Evolutionary conservation across 2,329 filamentous ascomycete genomes (phyloP).

Genomic region (Chrysosporium queenslandicum): DNA sequence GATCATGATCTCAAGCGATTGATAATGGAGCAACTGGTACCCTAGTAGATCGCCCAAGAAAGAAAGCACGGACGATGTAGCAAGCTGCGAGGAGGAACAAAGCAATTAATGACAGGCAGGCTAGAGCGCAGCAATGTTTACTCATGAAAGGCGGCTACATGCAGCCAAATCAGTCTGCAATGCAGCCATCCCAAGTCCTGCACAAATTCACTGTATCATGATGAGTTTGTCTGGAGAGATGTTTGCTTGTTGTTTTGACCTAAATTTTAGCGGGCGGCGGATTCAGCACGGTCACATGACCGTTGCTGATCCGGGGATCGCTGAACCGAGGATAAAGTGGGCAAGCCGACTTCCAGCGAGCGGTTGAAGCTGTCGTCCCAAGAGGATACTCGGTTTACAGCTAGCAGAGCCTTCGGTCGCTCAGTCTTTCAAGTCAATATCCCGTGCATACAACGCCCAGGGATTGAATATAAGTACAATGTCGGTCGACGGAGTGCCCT

Average conservation of each 20-base stretch:
- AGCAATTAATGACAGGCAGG: background rate
- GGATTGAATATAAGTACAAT: conserved; percentile 1
- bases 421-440: background rate
- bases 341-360: background rate
- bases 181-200: too few relatives aligned
- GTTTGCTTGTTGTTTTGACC: background rate
- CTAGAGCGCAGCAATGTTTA: background rate
- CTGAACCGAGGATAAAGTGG: background rate
- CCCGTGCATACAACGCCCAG: background rate
- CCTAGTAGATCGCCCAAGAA: background rate
- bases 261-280: too few relatives aligned
- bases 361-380: too few relatives aligned
- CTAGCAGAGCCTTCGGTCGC: background rate
- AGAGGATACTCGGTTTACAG: background rate
- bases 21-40: too few relatives aligned
- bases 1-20: background rate
- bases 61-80: background rate
- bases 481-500: conserved; percentile 23
- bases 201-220: too few relatives aligned
- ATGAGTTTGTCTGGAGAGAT: background rate
- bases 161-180: too few relatives aligned
- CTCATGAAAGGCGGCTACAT: background rate
- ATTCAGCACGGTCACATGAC: too few relatives aligned
- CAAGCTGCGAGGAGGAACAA: background rate
- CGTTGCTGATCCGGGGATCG: too few relatives aligned